Percentiles rank a stretch among this genome's conserved stretches.
phyloP scores from a whole-genome alignment of 1,139 yeast species.

The Pichia sp. region DNA sequence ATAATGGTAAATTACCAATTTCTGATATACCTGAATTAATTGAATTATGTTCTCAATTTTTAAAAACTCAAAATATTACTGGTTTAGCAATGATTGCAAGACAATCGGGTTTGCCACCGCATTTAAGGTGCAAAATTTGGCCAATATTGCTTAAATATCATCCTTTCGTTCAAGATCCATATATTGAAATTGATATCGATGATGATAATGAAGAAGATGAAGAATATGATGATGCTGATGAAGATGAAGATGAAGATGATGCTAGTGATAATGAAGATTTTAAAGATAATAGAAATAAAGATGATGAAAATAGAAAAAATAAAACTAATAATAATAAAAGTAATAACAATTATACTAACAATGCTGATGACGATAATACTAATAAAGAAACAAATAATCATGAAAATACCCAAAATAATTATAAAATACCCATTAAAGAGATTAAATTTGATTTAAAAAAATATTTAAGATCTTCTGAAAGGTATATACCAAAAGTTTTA shows the following conservation, averaged over 20 bases:
- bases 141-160: conserved; percentile 75
- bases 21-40: conserved; percentile 28
- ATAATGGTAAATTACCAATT: conserved; percentile 28
- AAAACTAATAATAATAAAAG: too few species aligned
- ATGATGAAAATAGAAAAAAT: too few species aligned
- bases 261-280: conserved; percentile 4
- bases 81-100: conserved; percentile 77
- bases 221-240: conserved; percentile 16
- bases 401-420: conserved; percentile 8
- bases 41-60: conserved; percentile 32
- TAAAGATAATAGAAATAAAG: too few species aligned
- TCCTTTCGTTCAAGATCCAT: conserved; percentile 77
- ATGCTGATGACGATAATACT: too few species aligned
- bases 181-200: conserved; percentile 19
- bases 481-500: conserved; percentile 24
- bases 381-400: too few species aligned
- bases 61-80: conserved; percentile 49
- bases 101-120: conserved; percentile 81
- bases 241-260: conserved; percentile 14
- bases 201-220: conserved; percentile 18
- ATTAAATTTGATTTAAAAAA: conserved; percentile 48
- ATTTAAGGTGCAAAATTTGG: conserved; percentile 74
- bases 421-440: conserved; percentile 30
- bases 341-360: too few species aligned
- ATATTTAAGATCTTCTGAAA: conserved; percentile 38